phyloP scores from a whole-genome alignment of 2,329 filamentous ascomycete genomes.

The Pseudogymnoascus sp. region DNA sequence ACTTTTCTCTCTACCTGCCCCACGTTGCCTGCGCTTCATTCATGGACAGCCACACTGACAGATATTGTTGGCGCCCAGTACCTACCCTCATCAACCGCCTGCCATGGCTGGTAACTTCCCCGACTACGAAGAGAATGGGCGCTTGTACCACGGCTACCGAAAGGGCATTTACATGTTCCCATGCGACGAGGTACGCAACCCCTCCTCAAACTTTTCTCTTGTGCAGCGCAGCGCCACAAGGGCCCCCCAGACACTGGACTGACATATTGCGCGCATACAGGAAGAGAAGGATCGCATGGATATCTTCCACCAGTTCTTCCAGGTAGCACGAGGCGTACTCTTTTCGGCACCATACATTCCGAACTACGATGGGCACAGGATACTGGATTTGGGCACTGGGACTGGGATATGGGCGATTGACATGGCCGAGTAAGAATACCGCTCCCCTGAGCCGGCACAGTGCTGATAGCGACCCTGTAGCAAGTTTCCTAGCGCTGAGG shows the following conservation, averaged over 20 bases:
- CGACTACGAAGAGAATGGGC: constrained; percentile 55
- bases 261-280: constrained; percentile 31
- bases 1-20: constrained; percentile 12
- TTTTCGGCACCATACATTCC: constrained; percentile 32
- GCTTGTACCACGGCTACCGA: constrained; percentile 60
- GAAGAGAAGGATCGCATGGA: constrained; percentile 70
- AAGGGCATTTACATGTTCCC: constrained; percentile 67
- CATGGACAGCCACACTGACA: constrained; percentile 12
- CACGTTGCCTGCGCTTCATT: constrained; percentile 18
- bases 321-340: constrained; percentile 45
- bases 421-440: constrained; percentile 58
- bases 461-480: constrained; percentile 22
- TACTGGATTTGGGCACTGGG: constrained; percentile 69
- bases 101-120: constrained; percentile 22
- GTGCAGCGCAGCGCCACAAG: background rate
- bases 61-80: background rate
- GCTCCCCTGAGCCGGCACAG: background rate
- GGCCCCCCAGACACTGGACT: background rate
- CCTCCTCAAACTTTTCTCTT: constrained; percentile 3
- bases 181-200: constrained; percentile 59
- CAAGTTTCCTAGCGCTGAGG: constrained; percentile 48
- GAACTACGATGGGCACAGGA: constrained; percentile 29
- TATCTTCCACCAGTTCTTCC: constrained; percentile 71
- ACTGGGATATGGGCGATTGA: constrained; percentile 90
- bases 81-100: constrained; percentile 7